Conservation (phyloP, 2,329 filamentous ascomycete genomes). For the Cercospora sp. region DNA sequence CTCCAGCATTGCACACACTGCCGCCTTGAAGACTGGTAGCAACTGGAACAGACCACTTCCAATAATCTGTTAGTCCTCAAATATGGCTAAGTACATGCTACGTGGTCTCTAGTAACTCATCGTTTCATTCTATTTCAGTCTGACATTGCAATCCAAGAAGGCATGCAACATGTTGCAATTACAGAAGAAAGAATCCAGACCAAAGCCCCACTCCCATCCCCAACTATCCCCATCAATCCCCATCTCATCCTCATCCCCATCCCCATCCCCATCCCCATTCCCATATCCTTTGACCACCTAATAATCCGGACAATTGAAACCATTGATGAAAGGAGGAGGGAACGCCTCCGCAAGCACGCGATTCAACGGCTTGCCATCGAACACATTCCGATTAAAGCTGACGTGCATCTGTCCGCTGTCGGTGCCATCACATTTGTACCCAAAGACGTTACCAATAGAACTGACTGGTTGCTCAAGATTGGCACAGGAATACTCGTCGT, state of each 20-base stretch:
- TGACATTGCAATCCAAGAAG: not conserved
- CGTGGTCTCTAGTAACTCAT: not conserved
- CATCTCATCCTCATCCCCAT: not conserved
- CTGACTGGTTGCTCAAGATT: not conserved
- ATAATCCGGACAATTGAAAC: not conserved
- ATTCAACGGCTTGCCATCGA: not conserved
- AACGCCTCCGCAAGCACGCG: not conserved
- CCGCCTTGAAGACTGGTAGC: too few species aligned
- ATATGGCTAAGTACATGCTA: too few species aligned
- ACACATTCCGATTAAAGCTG: not conserved
- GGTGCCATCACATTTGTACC: not conserved
- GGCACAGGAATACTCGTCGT: not conserved
- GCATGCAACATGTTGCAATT: not conserved
- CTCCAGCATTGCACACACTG: too few species aligned
- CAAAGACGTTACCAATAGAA: not conserved
- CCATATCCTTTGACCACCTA: not conserved
- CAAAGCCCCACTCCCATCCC: not conserved
- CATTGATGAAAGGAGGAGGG: not conserved
- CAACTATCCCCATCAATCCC: not conserved
- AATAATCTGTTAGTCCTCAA: too few species aligned
- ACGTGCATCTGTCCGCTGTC: not conserved
- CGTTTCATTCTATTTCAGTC: not conserved
- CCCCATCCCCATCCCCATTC: not conserved
- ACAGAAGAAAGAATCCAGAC: not conserved
- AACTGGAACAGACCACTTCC: too few species aligned